These are phyloP conservation scores for Schizophyllum commune DNA, from an alignment of 1,284 basidiomycete species.

Conservation along the genomic window DNA sequence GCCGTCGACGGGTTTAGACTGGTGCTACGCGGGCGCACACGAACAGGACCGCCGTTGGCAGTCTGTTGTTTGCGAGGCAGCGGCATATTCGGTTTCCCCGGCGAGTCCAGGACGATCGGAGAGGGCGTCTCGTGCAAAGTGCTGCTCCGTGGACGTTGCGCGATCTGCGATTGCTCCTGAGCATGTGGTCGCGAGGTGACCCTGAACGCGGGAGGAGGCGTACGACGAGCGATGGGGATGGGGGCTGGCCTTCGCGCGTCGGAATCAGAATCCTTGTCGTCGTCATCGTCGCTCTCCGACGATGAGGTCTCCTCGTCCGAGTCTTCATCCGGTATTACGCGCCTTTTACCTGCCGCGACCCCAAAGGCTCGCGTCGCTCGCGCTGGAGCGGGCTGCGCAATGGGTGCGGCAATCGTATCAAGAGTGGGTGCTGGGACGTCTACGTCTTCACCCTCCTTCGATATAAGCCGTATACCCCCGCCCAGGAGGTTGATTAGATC, in stretches of 20 bases:
- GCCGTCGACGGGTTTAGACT: background rate
- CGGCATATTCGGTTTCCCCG: background rate
- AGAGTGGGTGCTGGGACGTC: background rate
- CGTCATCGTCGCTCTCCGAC: constrained; percentile 17
- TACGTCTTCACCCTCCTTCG: constrained; percentile 23
- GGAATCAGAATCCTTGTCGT: constrained; percentile 12
- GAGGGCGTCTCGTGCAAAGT: constrained; percentile 12
- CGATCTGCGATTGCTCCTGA: background rate
- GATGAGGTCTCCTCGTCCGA: constrained; percentile 9
- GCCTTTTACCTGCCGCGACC: no score
- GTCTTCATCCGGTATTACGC: background rate
- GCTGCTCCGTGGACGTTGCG: constrained; percentile 13
- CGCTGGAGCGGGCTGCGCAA: background rate
- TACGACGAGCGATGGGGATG: constrained; percentile 54
- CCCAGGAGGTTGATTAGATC: constrained; percentile 32
- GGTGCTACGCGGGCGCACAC: background rate
- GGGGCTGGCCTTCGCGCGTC: constrained; percentile 37
- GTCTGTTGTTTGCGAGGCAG: background rate
- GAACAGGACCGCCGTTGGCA: background rate
- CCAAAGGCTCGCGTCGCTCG: background rate
- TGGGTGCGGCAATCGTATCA: background rate
- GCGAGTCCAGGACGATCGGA: constrained; percentile 9
- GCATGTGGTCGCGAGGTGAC: constrained; percentile 57
- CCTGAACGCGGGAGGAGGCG: constrained; percentile 54
- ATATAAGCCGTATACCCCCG: constrained; percentile 31